Evolutionary conservation across 129 eudicot genomes (phyloP).

Genomic region (Chrysanthemum makinoi): DNA sequence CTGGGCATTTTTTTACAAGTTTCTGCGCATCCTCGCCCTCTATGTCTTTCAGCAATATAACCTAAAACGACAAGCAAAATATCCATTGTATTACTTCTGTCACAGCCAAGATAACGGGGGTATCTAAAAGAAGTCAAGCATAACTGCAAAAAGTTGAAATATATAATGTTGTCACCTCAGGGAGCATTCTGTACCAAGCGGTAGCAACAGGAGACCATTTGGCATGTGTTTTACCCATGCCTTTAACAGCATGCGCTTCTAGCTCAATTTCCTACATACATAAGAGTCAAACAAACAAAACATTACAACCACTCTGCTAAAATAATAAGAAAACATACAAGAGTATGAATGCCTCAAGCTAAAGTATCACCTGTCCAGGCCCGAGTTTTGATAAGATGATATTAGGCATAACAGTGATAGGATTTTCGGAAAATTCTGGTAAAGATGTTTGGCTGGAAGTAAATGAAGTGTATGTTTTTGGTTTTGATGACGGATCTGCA

Average conservation of each 20-base stretch:
- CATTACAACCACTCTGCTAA: not conserved
- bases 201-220: constrained; percentile 99
- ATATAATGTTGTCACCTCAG: constrained; percentile 56
- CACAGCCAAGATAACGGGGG: not conserved
- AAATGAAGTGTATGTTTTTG: constrained; percentile 77
- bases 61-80: constrained; percentile 32
- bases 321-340: not conserved
- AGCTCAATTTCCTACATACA: constrained; percentile 78
- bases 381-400: constrained; percentile 74
- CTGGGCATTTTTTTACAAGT: constrained; percentile 74
- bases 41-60: constrained; percentile 66
- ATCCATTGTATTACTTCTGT: not conserved
- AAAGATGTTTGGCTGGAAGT: constrained; percentile 59
- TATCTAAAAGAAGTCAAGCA: not conserved
- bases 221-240: constrained; percentile 92
- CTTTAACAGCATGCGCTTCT: constrained; percentile 95
- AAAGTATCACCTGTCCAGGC: constrained; percentile 68
- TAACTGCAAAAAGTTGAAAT: not conserved
- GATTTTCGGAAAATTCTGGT: constrained; percentile 62
- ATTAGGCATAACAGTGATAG: constrained; percentile 56
- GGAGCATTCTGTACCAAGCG: constrained; percentile 97
- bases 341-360: not conserved
- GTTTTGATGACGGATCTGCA: constrained; percentile 44
- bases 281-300: not conserved
- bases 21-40: constrained; percentile 61